Percentiles rank a stretch among this genome's conserved stretches.
Evolutionary conservation across 768 basidiomycete species (phyloP).

Genomic region (Phanerochaete sordida): DNA sequence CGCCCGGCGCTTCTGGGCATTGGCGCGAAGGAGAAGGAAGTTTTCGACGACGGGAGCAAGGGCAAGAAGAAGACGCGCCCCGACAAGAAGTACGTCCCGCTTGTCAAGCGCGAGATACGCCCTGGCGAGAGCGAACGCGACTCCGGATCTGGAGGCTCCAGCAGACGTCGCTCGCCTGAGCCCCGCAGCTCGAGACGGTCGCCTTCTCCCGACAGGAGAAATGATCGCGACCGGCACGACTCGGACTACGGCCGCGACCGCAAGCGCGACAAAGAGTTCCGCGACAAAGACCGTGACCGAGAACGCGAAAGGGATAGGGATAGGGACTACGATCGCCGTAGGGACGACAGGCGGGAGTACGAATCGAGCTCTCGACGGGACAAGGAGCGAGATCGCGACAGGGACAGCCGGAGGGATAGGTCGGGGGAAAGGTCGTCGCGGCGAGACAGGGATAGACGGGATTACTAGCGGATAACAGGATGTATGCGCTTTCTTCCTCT

Average conservation of each 20-base stretch:
- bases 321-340: not conserved
- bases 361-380: conserved; percentile 6
- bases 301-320: conserved; percentile 22
- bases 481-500: not conserved
- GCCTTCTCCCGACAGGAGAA: conserved; percentile 30
- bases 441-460: conserved; percentile 11
- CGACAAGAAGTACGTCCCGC: conserved; percentile 80
- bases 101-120: conserved; percentile 62
- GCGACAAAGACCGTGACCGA: conserved; percentile 21
- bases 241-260: conserved; percentile 21
- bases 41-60: conserved; percentile 63
- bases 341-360: conserved; percentile 14
- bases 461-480: not conserved
- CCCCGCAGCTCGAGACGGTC: conserved; percentile 47
- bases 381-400: not conserved
- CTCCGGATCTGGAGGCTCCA: conserved; percentile 14
- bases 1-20: conserved; percentile 89
- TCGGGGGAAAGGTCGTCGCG: conserved; percentile 5
- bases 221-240: conserved; percentile 23
- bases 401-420: conserved; percentile 5
- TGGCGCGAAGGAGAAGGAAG: conserved; percentile 86
- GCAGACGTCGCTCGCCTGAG: conserved; percentile 37
- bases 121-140: conserved; percentile 22
- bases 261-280: conserved; percentile 27
- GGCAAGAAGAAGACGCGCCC: conserved; percentile 48